phyloP scores from a whole-genome alignment of 768 basidiomycete species.

The Leccinum sublutescens region DNA sequence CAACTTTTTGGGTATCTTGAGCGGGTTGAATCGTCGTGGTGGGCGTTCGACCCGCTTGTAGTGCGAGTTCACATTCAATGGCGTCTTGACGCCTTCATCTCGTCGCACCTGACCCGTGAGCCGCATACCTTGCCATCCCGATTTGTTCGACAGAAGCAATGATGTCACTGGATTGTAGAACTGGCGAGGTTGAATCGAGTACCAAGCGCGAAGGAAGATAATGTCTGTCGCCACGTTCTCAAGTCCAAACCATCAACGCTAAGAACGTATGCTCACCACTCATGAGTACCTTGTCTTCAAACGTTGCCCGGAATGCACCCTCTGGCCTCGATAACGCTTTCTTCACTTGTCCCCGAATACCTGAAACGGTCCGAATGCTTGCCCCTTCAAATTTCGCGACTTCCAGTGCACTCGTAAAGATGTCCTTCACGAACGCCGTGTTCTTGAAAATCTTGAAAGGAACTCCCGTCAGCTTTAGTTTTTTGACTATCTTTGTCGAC shows the following conservation, averaged over 20 bases:
- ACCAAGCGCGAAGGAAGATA: conserved; percentile 95
- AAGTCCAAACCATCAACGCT: not conserved
- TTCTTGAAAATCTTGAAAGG: conserved; percentile 99
- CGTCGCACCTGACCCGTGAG: conserved; percentile 89
- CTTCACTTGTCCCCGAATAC: conserved; percentile 95
- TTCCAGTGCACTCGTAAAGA: conserved; percentile 92
- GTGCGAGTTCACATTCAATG: conserved; percentile 75
- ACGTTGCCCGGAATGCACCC: conserved; percentile 93
- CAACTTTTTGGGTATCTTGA: conserved; percentile 86
- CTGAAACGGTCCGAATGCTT: conserved; percentile 92
- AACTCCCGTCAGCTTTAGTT: conserved; percentile 91
- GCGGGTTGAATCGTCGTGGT: conserved; percentile 84
- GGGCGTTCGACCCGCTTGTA: conserved; percentile 83
- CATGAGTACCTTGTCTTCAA: conserved; percentile 96
- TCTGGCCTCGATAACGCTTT: conserved; percentile 95
- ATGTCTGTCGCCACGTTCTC: conserved; percentile 57
- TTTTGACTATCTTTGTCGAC: conserved; percentile 95
- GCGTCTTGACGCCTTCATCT: conserved; percentile 84
- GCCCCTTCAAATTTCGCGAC: conserved; percentile 99
- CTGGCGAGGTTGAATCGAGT: conserved; percentile 90
- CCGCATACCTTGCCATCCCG: conserved; percentile 91
- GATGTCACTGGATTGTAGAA: conserved; percentile 98
- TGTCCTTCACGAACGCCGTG: conserved; percentile 96
- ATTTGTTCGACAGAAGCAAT: conserved; percentile 78
- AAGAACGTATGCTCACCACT: conserved; percentile 63